A percentile compares a stretch with the other conserved stretches of the same genome.
Evolutionary conservation across 139 green algal genomes (phyloP).

Genomic region (Picochlorum sp.): DNA sequence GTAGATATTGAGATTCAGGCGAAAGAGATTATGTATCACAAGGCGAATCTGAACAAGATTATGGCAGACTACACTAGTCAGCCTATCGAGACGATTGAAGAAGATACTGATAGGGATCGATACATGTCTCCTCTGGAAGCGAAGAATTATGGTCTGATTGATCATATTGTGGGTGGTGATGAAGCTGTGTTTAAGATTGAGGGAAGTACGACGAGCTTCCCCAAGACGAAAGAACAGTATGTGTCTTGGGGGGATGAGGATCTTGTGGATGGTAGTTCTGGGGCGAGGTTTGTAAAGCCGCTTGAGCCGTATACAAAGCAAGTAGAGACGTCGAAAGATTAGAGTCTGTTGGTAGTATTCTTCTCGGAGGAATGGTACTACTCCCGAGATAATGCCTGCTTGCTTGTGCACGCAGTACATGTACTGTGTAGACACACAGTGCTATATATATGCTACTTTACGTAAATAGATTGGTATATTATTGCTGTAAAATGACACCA

Average conservation of each 20-base stretch:
- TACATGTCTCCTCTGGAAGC: slow-evolving; percentile 97
- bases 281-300: slow-evolving; percentile 29
- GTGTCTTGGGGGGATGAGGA: slow-evolving; percentile 37
- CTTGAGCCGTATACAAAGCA: slow-evolving; percentile 39
- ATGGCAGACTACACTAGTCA: slow-evolving; percentile 84
- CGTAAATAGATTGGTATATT: no score
- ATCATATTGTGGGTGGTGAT: slow-evolving; percentile 93
- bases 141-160: slow-evolving; percentile 92
- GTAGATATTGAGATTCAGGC: slow-evolving; percentile 90
- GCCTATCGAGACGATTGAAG: slow-evolving; percentile 77
- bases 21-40: slow-evolving; percentile 99
- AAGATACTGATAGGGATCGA: slow-evolving; percentile 93
- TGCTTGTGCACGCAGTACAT: no score
- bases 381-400: no score
- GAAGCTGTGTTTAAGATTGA: slow-evolving; percentile 61
- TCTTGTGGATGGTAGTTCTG: slow-evolving; percentile 20
- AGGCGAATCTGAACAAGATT: slow-evolving; percentile 95
- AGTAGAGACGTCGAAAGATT: neutral
- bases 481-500: no score
- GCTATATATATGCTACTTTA: no score
- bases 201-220: slow-evolving; percentile 43
- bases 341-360: neutral
- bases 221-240: slow-evolving; percentile 60
- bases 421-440: no score
- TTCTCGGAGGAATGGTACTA: no score